phyloP scores from a whole-genome alignment of 2,329 filamentous ascomycete genomes.

The Knufia fluminis region DNA sequence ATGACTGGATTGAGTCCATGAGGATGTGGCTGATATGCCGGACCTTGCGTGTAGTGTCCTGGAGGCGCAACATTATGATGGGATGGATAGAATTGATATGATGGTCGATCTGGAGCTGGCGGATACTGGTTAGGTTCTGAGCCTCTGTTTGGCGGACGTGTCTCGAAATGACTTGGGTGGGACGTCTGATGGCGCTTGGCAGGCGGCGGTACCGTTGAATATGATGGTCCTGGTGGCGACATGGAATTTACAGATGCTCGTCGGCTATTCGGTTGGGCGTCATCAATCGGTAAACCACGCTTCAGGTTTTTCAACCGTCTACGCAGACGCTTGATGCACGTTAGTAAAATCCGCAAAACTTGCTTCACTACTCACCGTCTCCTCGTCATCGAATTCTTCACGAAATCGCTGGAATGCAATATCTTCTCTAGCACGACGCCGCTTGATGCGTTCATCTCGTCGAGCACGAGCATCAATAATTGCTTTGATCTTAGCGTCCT shows the following conservation, averaged over 20 bases:
- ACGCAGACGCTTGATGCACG: slow-evolving; percentile 16
- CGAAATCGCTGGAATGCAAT: slow-evolving; percentile 19
- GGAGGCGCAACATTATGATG: background rate
- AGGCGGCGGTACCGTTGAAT: slow-evolving; percentile 21
- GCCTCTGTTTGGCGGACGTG: slow-evolving; percentile 10
- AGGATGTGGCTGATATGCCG: background rate
- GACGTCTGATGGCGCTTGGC: slow-evolving; percentile 22
- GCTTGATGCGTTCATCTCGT: slow-evolving; percentile 17
- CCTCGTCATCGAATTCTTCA: slow-evolving; percentile 21
- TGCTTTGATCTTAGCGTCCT: slow-evolving; percentile 20
- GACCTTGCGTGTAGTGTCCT: background rate
- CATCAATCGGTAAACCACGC: slow-evolving; percentile 21
- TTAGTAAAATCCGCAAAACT: slow-evolving; percentile 6
- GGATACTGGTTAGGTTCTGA: slow-evolving; percentile 7
- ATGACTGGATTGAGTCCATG: background rate
- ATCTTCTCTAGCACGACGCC: slow-evolving; percentile 19
- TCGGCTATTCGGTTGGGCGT: slow-evolving; percentile 12
- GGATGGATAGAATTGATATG: slow-evolving; percentile 6
- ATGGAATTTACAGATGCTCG: slow-evolving; percentile 14
- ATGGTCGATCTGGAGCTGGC: slow-evolving; percentile 5
- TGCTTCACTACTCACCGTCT: slow-evolving; percentile 13
- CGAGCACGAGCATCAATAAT: slow-evolving; percentile 21
- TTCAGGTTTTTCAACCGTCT: slow-evolving; percentile 21
- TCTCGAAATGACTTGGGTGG: slow-evolving; percentile 19
- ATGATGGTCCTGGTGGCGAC: slow-evolving; percentile 17